Conservation (phyloP, 2,329 filamentous ascomycete species). For the Penicillium sp. region DNA sequence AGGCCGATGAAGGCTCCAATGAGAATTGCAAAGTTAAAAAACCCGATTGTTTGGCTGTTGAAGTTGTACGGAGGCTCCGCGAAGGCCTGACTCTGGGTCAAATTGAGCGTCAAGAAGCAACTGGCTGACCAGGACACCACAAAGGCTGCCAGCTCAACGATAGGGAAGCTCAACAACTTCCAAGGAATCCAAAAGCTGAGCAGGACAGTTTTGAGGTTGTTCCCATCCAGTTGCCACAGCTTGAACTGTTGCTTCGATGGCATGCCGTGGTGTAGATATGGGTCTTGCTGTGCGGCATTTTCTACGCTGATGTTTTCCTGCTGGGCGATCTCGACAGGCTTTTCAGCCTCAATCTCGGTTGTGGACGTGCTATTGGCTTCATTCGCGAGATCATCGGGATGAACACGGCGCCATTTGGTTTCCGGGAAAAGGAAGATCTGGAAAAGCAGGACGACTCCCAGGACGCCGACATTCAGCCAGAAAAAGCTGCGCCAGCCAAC, state of each 20-base stretch:
- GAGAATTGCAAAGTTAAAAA: conserved; percentile 58
- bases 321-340: conserved; percentile 8
- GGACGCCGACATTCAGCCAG: conserved; percentile 62
- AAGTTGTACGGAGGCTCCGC: conserved; percentile 57
- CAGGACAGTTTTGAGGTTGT: conserved; percentile 45
- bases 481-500: conserved; percentile 63
- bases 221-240: conserved; percentile 50
- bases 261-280: conserved; percentile 54
- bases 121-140: conserved; percentile 60
- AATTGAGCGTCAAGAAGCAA: conserved; percentile 59
- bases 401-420: conserved; percentile 56
- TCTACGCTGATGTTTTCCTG: conserved; percentile 19
- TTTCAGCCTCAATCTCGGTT: conserved; percentile 12
- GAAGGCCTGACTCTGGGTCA: conserved; percentile 58
- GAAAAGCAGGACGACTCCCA: conserved; percentile 51
- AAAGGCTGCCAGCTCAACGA: conserved; percentile 62
- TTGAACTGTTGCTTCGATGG: conserved; percentile 58
- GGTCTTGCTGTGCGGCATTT: conserved; percentile 45
- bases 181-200: conserved; percentile 60
- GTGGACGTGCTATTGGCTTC: neutral
- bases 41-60: conserved; percentile 50
- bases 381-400: conserved; percentile 26
- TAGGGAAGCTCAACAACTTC: conserved; percentile 62
- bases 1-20: conserved; percentile 56
- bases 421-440: conserved; percentile 62